Conservation (phyloP, 306 rosid genomes). For the Acacia acuminata region DNA sequence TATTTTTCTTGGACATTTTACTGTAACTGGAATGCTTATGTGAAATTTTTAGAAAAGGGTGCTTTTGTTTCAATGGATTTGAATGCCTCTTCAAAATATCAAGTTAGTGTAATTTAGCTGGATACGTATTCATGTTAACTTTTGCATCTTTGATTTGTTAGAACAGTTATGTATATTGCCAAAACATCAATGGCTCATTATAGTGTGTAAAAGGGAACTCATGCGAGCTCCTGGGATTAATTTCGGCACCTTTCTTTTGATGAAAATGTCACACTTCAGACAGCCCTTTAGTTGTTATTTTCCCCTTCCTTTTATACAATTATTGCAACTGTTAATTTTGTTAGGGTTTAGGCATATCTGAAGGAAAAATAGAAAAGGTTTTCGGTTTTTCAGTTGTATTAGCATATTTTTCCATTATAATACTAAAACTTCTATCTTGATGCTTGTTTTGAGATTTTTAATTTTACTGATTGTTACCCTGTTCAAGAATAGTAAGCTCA, state of each 20-base stretch:
- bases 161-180: background rate
- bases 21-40: slow-evolving; percentile 19
- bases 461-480: background rate
- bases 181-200: background rate
- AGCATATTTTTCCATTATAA: background rate
- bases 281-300: background rate
- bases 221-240: background rate
- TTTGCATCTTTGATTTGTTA: background rate
- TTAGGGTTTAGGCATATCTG: background rate
- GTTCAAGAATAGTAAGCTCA: background rate
- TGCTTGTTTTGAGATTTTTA: background rate
- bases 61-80: background rate
- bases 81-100: background rate
- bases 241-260: background rate
- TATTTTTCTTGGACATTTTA: slow-evolving; percentile 32
- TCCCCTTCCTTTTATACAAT: background rate
- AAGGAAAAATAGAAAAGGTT: background rate
- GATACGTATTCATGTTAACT: background rate
- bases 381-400: background rate
- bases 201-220: background rate
- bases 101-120: background rate
- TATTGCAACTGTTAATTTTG: background rate
- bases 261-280: background rate
- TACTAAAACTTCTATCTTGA: background rate
- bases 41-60: slow-evolving; percentile 27